Percentiles rank a stretch among this genome's conserved stretches.
Conservation (phyloP, 2,329 filamentous ascomycete genomes). For the Aureobasidium vineae region DNA sequence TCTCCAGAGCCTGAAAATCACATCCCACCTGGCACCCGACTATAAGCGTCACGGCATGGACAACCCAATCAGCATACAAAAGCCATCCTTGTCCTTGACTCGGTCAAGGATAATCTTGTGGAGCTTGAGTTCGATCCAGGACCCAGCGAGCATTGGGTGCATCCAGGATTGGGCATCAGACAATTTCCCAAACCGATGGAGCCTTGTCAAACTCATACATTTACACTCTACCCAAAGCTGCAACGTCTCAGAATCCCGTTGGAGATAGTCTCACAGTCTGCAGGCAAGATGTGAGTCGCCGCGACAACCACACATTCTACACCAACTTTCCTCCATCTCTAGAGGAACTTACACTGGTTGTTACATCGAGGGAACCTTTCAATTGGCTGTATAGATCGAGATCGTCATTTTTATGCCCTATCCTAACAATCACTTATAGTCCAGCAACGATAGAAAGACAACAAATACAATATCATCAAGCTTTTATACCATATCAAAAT, state of each 20-base stretch:
- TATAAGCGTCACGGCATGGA: not conserved
- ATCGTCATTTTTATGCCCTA: too few species aligned
- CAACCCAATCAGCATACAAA: not conserved
- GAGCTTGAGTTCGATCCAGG: not conserved
- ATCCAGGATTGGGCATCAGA: not conserved
- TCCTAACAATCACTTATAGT: too few species aligned
- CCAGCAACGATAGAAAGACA: too few species aligned
- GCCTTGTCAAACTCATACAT: not conserved
- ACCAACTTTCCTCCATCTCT: not conserved
- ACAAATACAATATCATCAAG: not conserved
- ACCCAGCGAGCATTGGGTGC: not conserved
- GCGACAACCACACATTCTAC: not conserved
- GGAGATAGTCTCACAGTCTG: not conserved
- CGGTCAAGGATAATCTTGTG: not conserved
- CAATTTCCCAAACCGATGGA: not conserved
- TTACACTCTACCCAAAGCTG: not conserved
- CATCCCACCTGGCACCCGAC: not conserved
- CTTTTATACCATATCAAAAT: too few species aligned
- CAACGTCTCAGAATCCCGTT: not conserved
- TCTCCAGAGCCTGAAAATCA: not conserved
- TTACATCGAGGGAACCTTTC: not conserved
- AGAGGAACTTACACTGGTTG: not conserved
- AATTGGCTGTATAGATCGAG: not conserved
- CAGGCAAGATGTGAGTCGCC: not conserved
- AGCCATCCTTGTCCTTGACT: not conserved